These are phyloP conservation scores for Stylosanthes scabra DNA, from an alignment of 331 rosid species.

Conservation along the genomic window DNA sequence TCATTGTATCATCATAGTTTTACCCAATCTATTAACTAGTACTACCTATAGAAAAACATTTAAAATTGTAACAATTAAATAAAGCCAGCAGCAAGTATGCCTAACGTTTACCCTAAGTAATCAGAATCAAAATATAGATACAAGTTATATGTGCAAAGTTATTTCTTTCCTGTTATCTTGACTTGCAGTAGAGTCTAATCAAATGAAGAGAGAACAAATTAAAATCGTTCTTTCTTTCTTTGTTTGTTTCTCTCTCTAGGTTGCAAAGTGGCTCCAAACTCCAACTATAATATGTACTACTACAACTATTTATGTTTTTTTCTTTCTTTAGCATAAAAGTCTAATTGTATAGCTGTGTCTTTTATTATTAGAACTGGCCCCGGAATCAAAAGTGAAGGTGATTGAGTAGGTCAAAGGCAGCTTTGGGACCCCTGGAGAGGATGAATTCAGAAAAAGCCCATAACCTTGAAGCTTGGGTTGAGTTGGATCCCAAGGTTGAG, in stretches of 20 bases:
- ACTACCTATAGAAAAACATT: slow-evolving; percentile 33
- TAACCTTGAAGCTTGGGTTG: slow-evolving; percentile 59
- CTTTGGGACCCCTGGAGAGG: slow-evolving; percentile 51
- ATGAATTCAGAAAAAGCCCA: slow-evolving; percentile 82
- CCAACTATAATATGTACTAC: background rate
- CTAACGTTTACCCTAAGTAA: slow-evolving; percentile 28
- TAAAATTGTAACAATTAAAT: slow-evolving; percentile 16
- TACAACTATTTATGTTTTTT: background rate
- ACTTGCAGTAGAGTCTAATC: background rate
- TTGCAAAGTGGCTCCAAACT: slow-evolving; percentile 9
- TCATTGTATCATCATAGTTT: slow-evolving; percentile 47
- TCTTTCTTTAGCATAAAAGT: background rate
- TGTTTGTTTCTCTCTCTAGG: background rate
- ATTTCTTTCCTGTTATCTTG: slow-evolving; percentile 14
- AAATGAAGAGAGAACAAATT: slow-evolving; percentile 24
- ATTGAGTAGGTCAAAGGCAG: slow-evolving; percentile 43
- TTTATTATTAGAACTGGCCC: background rate
- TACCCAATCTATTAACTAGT: slow-evolving; percentile 38
- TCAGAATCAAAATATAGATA: background rate
- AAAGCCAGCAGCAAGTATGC: slow-evolving; percentile 26
- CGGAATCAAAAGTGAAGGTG: slow-evolving; percentile 29
- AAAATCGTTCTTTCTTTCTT: too few relatives aligned
- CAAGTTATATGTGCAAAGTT: slow-evolving; percentile 23
- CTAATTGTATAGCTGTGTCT: background rate
- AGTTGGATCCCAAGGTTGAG: slow-evolving; percentile 67